These are phyloP conservation scores for Calonectria montana DNA, from an alignment of 2,329 filamentous ascomycete genomes.

Conservation along the genomic window DNA sequence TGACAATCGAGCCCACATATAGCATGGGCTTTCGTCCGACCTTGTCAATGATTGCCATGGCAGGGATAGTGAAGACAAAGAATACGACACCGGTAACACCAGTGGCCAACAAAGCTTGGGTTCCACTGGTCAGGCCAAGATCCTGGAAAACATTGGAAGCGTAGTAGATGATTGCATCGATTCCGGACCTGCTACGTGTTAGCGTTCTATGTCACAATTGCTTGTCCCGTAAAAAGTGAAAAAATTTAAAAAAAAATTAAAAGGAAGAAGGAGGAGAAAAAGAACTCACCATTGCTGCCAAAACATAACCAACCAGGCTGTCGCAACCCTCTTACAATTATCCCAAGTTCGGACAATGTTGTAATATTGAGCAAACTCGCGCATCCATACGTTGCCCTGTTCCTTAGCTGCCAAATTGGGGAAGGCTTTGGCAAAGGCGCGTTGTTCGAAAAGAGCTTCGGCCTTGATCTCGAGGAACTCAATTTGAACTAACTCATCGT, in stretches of 20 bases:
- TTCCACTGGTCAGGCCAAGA: slow-evolving; percentile 71
- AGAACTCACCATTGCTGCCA: slow-evolving; percentile 58
- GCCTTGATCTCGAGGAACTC: slow-evolving; percentile 89
- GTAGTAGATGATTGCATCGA: slow-evolving; percentile 58
- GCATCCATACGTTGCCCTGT: slow-evolving; percentile 53
- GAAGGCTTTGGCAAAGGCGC: slow-evolving; percentile 70
- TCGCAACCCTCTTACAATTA: slow-evolving; percentile 71
- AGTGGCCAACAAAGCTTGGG: slow-evolving; percentile 72
- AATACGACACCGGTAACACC: slow-evolving; percentile 79
- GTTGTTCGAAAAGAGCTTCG: slow-evolving; percentile 81
- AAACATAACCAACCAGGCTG: slow-evolving; percentile 73
- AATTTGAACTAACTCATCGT: slow-evolving; percentile 76
- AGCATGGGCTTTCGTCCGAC: slow-evolving; percentile 55
- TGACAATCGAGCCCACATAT: slow-evolving; percentile 51
- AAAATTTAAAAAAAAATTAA: too few species aligned
- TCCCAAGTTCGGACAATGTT: slow-evolving; percentile 49
- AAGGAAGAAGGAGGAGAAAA: too few species aligned
- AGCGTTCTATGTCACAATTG: neutral
- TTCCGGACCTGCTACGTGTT: slow-evolving; percentile 13
- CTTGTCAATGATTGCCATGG: slow-evolving; percentile 53
- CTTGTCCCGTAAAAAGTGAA: too few species aligned
- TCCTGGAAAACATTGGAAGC: slow-evolving; percentile 70
- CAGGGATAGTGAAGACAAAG: slow-evolving; percentile 57
- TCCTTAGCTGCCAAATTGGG: slow-evolving; percentile 56
- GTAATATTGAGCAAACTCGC: slow-evolving; percentile 62